phyloP scores from a whole-genome alignment of 2,329 filamentous ascomycete species.

The Neophaeococcomyces aloes region DNA sequence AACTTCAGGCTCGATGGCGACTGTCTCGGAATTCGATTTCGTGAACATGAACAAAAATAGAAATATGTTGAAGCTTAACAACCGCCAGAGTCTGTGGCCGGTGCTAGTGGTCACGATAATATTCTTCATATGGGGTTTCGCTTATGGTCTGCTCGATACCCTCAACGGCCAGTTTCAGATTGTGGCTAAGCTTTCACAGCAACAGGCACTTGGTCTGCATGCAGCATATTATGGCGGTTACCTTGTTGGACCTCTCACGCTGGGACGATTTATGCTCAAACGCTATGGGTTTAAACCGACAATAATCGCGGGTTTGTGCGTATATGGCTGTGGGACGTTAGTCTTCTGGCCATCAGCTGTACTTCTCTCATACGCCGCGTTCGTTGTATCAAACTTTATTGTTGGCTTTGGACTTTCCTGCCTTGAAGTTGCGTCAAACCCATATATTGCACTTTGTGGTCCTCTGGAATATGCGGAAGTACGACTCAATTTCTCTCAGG shows the following conservation, averaged over 20 bases:
- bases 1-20: constrained; percentile 13
- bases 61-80: constrained; percentile 49
- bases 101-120: constrained; percentile 61
- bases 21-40: constrained; percentile 49
- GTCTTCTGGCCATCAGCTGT: constrained; percentile 58
- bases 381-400: constrained; percentile 53
- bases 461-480: constrained; percentile 51
- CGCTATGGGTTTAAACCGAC: constrained; percentile 53
- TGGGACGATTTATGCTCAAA: constrained; percentile 46
- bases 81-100: constrained; percentile 47
- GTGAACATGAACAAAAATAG: constrained; percentile 48
- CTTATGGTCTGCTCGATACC: constrained; percentile 74
- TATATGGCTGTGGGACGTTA: constrained; percentile 53
- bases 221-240: constrained; percentile 52
- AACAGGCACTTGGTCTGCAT: constrained; percentile 44
- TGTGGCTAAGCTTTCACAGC: constrained; percentile 39
- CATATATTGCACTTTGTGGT: constrained; percentile 53
- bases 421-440: constrained; percentile 51
- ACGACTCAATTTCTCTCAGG: constrained; percentile 51
- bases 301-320: constrained; percentile 48
- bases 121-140: constrained; percentile 84
- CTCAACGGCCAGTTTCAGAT: constrained; percentile 56
- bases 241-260: constrained; percentile 43
- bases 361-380: constrained; percentile 49
- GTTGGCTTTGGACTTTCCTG: constrained; percentile 51